Conservation (phyloP, 345 rosid genomes). For the Gossypium raimondii region DNA sequence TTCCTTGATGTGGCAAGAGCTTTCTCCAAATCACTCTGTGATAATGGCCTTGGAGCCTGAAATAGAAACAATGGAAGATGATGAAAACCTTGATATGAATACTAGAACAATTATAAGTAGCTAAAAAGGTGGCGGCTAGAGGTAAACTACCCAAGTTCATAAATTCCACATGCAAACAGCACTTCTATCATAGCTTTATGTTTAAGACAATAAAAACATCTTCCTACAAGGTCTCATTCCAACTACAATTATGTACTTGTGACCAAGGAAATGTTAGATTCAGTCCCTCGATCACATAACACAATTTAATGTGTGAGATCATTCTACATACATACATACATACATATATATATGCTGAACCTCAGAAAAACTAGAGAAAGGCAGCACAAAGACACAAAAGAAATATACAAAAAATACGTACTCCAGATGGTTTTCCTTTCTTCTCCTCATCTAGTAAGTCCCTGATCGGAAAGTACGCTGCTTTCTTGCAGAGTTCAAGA, state of each 20-base stretch:
- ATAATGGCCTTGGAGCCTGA: constrained; percentile 76
- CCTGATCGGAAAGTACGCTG: constrained; percentile 86
- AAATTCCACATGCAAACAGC: neutral
- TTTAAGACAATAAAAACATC: neutral
- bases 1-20: constrained; percentile 63
- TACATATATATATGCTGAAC: neutral
- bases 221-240: neutral
- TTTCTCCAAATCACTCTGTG: constrained; percentile 65
- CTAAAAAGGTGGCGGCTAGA: neutral
- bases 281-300: neutral
- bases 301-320: neutral
- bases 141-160: neutral
- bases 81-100: neutral
- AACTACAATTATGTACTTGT: neutral
- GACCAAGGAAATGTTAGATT: neutral
- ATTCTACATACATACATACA: neutral
- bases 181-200: neutral
- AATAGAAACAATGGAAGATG: constrained; percentile 1
- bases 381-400: neutral
- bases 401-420: constrained; percentile 33
- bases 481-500: constrained; percentile 94
- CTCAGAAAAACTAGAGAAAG: constrained; percentile 9
- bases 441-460: constrained; percentile 78
- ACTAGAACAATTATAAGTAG: neutral
- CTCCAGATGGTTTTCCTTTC: constrained; percentile 58